Evolutionary conservation across 176 grass and related monocot genomes (phyloP).

Genomic region (Oryza rufipogon): DNA sequence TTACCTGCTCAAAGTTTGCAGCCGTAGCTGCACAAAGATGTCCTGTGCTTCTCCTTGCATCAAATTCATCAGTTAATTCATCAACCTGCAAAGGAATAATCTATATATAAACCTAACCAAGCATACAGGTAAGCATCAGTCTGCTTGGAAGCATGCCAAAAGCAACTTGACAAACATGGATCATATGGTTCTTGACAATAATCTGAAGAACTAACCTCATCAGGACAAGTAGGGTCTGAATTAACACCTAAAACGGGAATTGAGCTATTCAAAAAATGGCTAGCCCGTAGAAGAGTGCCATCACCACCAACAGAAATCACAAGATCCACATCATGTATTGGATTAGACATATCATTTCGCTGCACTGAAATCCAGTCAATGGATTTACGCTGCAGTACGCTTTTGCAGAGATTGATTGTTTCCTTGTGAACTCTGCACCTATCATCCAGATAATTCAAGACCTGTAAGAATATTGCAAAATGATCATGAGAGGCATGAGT

Average conservation of each 20-base stretch:
- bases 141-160: background rate
- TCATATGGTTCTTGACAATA: background rate
- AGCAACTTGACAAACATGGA: conserved; percentile 1
- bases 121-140: conserved; percentile 24
- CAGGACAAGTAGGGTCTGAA: conserved; percentile 76
- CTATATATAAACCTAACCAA: conserved; percentile 1
- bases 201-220: conserved; percentile 57
- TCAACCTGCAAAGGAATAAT: conserved; percentile 65
- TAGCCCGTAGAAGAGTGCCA: conserved; percentile 80
- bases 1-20: conserved; percentile 82
- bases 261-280: conserved; percentile 76
- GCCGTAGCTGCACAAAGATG: conserved; percentile 88
- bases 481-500: background rate
- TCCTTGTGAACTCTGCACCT: conserved; percentile 81
- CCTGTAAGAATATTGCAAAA: conserved; percentile 41
- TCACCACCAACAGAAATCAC: conserved; percentile 88
- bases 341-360: conserved; percentile 59
- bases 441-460: conserved; percentile 77
- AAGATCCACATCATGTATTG: conserved; percentile 77
- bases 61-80: conserved; percentile 78
- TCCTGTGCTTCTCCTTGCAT: conserved; percentile 92
- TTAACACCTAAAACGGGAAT: conserved; percentile 91
- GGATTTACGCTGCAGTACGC: conserved; percentile 51
- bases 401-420: conserved; percentile 71
- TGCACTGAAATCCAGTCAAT: conserved; percentile 63